A percentile compares a stretch with the other conserved stretches of the same genome.
phyloP scores from a whole-genome alignment of 257 asterid species.

The Ocimum tenuiflorum region DNA sequence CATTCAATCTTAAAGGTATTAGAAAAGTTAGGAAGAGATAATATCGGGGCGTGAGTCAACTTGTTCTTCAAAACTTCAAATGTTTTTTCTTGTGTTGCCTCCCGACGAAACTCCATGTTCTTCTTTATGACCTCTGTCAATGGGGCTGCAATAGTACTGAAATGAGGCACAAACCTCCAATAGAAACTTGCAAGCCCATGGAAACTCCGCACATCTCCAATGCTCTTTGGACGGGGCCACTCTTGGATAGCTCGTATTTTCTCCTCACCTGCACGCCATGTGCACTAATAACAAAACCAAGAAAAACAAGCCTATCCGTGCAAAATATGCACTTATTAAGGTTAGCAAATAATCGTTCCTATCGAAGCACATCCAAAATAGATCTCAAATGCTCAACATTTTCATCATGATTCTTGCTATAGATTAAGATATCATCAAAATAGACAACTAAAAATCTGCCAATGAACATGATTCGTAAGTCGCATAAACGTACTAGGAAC shows the following conservation, averaged over 20 bases:
- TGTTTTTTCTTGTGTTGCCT: too few species aligned
- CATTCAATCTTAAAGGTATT: too few species aligned
- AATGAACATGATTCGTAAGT: too few species aligned
- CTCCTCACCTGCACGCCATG: background rate
- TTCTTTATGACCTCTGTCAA: too few species aligned
- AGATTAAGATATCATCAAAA: background rate
- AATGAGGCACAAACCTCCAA: background rate
- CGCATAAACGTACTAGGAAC: background rate
- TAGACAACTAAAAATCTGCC: background rate
- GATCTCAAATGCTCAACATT: background rate
- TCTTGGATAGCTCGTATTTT: too few species aligned
- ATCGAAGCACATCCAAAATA: background rate
- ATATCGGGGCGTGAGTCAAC: too few species aligned
- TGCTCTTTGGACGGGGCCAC: background rate
- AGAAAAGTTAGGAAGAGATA: too few species aligned
- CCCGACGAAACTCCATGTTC: too few species aligned
- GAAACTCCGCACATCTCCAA: background rate
- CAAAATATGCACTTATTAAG: background rate
- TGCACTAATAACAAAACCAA: background rate
- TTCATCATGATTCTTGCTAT: background rate
- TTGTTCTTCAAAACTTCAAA: too few species aligned
- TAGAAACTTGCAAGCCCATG: background rate
- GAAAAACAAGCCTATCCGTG: background rate
- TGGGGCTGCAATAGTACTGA: too few species aligned
- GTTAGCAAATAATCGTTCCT: background rate